Evolutionary conservation across 2,329 filamentous ascomycete species (phyloP).

Genomic region (Pseudocercospora fuligena): DNA sequence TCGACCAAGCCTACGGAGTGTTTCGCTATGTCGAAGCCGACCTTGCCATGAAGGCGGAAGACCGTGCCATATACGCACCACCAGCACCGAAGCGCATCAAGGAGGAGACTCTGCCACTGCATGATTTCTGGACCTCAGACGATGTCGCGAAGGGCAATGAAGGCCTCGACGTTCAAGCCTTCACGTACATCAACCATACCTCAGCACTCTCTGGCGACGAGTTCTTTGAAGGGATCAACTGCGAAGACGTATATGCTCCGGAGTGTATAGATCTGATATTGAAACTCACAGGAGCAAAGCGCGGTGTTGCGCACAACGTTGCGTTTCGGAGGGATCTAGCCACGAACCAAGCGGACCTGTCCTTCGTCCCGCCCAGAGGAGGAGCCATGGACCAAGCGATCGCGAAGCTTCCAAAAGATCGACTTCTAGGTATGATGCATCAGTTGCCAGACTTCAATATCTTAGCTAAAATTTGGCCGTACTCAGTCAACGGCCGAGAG

Average conservation of each 20-base stretch:
- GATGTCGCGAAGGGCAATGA: constrained; percentile 20
- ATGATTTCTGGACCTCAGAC: constrained; percentile 22
- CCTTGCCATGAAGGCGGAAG: constrained; percentile 19
- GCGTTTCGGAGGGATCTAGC: constrained; percentile 22
- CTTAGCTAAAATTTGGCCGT: background rate
- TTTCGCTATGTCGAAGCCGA: constrained; percentile 30
- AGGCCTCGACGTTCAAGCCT: constrained; percentile 26
- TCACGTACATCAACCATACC: constrained; percentile 23
- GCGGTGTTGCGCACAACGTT: constrained; percentile 21
- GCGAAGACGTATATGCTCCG: constrained; percentile 21
- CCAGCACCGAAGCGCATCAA: constrained; percentile 21
- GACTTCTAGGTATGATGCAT: constrained; percentile 18
- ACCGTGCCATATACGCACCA: constrained; percentile 24
- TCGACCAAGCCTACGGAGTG: constrained; percentile 6
- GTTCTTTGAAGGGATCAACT: constrained; percentile 22
- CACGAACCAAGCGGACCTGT: constrained; percentile 19
- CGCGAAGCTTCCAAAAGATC: constrained; percentile 20
- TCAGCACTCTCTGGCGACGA: constrained; percentile 17
- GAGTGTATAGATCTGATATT: constrained; percentile 23
- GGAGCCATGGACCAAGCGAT: constrained; percentile 17
- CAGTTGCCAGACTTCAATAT: background rate
- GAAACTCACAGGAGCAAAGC: constrained; percentile 25
- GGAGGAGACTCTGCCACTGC: constrained; percentile 19
- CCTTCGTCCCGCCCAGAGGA: constrained; percentile 14
- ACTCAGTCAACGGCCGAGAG: constrained; percentile 22